Percentiles rank a stretch among this genome's conserved stretches.
Conservation (phyloP, 257 asterid genomes). For the Nyctanthes arbortristis region DNA sequence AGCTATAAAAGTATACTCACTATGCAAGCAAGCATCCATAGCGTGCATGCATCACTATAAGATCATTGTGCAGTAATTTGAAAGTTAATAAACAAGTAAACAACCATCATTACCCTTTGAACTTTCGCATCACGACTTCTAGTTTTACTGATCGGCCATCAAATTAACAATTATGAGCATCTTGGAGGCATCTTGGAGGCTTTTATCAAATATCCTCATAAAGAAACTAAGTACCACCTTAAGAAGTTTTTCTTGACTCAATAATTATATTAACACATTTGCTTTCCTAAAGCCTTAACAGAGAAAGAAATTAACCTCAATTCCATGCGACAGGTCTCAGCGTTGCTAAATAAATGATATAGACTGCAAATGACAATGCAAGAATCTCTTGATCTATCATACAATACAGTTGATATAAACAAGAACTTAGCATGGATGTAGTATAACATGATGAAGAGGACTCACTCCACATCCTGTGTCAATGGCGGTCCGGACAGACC, state of each 20-base stretch:
- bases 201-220: neutral
- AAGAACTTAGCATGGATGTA: neutral
- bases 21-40: neutral
- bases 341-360: neutral
- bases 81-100: neutral
- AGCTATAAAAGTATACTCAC: neutral
- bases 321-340: neutral
- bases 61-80: neutral
- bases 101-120: neutral
- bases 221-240: neutral
- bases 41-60: neutral
- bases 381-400: conserved; percentile 4
- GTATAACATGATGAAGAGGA: neutral
- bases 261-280: neutral
- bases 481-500: neutral
- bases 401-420: neutral
- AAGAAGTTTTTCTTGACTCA: neutral
- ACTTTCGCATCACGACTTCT: neutral
- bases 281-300: neutral
- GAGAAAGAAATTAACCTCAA: neutral
- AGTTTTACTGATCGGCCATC: neutral
- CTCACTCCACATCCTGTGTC: conserved; percentile 3
- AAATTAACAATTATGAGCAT: neutral
- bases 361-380: neutral
- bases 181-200: no score